phyloP scores from a whole-genome alignment of 2,329 filamentous ascomycete species.

The Cladophialophora exuberans region DNA sequence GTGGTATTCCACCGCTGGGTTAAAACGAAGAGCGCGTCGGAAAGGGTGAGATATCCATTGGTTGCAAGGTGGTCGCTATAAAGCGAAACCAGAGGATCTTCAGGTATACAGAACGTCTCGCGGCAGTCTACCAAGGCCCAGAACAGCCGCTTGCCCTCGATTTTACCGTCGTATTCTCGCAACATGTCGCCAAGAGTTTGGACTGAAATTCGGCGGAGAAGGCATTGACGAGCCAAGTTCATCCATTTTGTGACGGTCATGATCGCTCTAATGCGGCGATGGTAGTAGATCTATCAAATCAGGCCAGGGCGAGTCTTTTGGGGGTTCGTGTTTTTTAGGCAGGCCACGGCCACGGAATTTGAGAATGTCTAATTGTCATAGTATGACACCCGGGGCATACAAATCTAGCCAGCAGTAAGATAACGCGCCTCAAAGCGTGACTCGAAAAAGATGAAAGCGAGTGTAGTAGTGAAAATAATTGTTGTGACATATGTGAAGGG shows the following conservation, averaged over 20 bases:
- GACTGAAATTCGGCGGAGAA: slow-evolving; percentile 27
- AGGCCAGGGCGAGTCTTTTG: neutral
- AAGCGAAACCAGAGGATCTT: slow-evolving; percentile 31
- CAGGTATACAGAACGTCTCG: slow-evolving; percentile 26
- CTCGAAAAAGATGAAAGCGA: too few relatives aligned
- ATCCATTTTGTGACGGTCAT: slow-evolving; percentile 40
- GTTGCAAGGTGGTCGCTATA: slow-evolving; percentile 30
- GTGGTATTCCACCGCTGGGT: slow-evolving; percentile 27
- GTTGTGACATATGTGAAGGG: too few relatives aligned
- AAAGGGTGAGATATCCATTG: slow-evolving; percentile 19
- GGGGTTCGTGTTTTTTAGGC: too few relatives aligned
- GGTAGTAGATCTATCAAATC: neutral
- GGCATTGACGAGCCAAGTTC: slow-evolving; percentile 29
- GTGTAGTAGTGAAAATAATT: too few relatives aligned
- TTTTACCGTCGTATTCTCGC: neutral
- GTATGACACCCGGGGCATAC: too few relatives aligned
- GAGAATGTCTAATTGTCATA: too few relatives aligned
- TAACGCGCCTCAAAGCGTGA: too few relatives aligned
- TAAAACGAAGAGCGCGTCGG: slow-evolving; percentile 25
- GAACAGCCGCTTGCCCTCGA: slow-evolving; percentile 26
- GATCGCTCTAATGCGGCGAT: too few relatives aligned
- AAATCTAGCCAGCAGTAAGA: too few relatives aligned
- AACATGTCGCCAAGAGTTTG: slow-evolving; percentile 26
- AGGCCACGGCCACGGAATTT: too few relatives aligned
- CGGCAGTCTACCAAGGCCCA: slow-evolving; percentile 26